Percentiles rank a stretch among this genome's conserved stretches.
Conservation (phyloP, 202 grass and related monocot species). For the Panicum virgatum region DNA sequence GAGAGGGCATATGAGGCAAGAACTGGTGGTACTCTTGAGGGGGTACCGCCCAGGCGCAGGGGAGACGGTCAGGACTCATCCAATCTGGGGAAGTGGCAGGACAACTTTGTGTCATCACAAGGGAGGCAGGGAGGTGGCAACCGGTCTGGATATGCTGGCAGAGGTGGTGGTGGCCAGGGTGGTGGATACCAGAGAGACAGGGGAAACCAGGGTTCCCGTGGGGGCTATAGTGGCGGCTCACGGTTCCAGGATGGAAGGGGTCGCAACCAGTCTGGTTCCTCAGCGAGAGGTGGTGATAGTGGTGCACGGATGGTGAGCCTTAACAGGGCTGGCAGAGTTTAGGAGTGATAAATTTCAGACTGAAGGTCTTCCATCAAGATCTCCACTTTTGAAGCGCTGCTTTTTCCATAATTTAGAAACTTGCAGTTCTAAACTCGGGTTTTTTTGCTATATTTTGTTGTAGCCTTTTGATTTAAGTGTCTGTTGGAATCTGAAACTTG, state of each 20-base stretch:
- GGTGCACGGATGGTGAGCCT: slow-evolving; percentile 82
- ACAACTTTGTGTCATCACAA: slow-evolving; percentile 59
- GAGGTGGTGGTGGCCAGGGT: slow-evolving; percentile 56
- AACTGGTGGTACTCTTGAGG: slow-evolving; percentile 81
- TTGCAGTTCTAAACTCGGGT: too few relatives aligned
- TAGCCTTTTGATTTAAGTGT: slow-evolving; percentile 17
- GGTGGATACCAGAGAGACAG: slow-evolving; percentile 60
- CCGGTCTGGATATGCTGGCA: slow-evolving; percentile 55
- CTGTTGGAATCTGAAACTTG: not conserved
- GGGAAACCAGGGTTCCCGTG: slow-evolving; percentile 54
- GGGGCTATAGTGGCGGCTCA: slow-evolving; percentile 51
- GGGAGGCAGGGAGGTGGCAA: slow-evolving; percentile 64
- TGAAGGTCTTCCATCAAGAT: not conserved
- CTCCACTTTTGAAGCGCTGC: slow-evolving; percentile 31
- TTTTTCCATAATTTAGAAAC: too few relatives aligned
- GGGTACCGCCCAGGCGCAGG: slow-evolving; percentile 60
- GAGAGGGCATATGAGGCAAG: slow-evolving; percentile 85
- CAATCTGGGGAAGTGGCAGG: slow-evolving; percentile 73
- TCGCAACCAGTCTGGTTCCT: slow-evolving; percentile 32
- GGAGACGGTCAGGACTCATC: slow-evolving; percentile 70
- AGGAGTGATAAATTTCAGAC: slow-evolving; percentile 29
- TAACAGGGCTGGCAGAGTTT: slow-evolving; percentile 68
- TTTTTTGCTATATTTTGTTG: slow-evolving; percentile 7
- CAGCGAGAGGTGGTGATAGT: slow-evolving; percentile 45
- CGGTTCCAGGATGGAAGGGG: slow-evolving; percentile 68